Evolutionary conservation across 106 monocot genomes (phyloP), one percentile per base, ranked within the genome.

Genomic region (Xerophyta viscosa): DNA sequence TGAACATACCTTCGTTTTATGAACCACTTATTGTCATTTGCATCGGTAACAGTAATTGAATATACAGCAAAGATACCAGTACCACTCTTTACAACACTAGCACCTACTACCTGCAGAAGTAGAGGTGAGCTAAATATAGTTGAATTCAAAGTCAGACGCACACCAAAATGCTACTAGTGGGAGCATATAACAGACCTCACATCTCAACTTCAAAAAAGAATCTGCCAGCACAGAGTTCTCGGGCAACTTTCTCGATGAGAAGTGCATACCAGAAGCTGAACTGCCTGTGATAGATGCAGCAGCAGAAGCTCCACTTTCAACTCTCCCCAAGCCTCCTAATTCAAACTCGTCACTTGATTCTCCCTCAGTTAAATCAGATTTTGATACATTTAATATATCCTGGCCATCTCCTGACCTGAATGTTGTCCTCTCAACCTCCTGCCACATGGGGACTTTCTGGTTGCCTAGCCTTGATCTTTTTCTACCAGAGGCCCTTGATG

Each of bases 21-120:
- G 29, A 85, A 89, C 96, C 96, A 98, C 25, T 68, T 77, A 46
- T 82, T 77, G 30, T 76, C 78, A 56, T 86, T 82, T 58, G 71
- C 86, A 86, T 89, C 96, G 52, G 82, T 82, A 48, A 98, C 96
- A 17, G 89, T 45, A 57, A 98, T 75, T 39, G 89, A 89, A 68
- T 90, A 98, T 1, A 98, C 96, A 53, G 86, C 85, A 74, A 89
- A 86, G 54, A 73, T 79, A 60, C 67, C 89, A 25, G 79, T 74
- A 78, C 96, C 89, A 61, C 89, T 86, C 69, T 90, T 90, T 28
- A 98, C 96, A 66, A 80, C 61, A 70, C 79, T 90, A 43, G 96
- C 84, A 28, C 96, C 89, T 25, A 82, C 36, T 14, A 89, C 89
- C 96, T 98, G 58, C 48, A 53, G n/a, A 14, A 41, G 3, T 43